Evolutionary conservation across 768 basidiomycete genomes (phyloP).

Genomic region (Lactarius indigo): DNA sequence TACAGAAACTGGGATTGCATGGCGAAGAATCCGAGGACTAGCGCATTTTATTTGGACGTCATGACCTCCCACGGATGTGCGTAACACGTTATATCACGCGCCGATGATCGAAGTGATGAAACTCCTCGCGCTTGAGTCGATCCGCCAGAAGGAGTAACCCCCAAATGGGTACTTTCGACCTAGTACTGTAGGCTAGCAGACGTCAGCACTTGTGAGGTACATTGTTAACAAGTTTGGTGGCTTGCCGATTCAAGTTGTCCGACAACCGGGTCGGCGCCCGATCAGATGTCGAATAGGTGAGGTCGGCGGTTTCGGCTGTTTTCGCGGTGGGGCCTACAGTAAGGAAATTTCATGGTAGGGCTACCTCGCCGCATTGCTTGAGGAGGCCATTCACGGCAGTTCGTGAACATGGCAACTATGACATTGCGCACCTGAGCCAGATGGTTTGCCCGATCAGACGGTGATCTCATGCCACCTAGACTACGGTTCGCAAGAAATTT

Average conservation of each 20-base stretch:
- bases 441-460: not conserved
- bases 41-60: constrained; percentile 57
- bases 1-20: constrained; percentile 73
- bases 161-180: constrained; percentile 50
- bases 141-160: constrained; percentile 81
- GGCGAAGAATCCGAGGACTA: constrained; percentile 64
- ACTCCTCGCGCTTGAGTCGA: constrained; percentile 70
- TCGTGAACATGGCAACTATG: too few relatives aligned
- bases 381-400: not conserved
- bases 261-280: constrained; percentile 59
- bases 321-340: too few relatives aligned
- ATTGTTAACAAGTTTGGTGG: not conserved
- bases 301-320: constrained; percentile 26
- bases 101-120: constrained; percentile 61
- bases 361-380: not conserved
- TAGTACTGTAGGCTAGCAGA: constrained; percentile 27
- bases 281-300: constrained; percentile 51
- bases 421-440: not conserved
- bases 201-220: too few relatives aligned
- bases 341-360: too few relatives aligned
- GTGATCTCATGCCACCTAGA: not conserved
- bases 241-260: constrained; percentile 65
- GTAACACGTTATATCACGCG: too few relatives aligned
- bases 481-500: not conserved
- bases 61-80: too few relatives aligned